These are phyloP conservation scores for Curvularia lunata DNA, from an alignment of 2,329 filamentous ascomycete species.

Conservation along the genomic window DNA sequence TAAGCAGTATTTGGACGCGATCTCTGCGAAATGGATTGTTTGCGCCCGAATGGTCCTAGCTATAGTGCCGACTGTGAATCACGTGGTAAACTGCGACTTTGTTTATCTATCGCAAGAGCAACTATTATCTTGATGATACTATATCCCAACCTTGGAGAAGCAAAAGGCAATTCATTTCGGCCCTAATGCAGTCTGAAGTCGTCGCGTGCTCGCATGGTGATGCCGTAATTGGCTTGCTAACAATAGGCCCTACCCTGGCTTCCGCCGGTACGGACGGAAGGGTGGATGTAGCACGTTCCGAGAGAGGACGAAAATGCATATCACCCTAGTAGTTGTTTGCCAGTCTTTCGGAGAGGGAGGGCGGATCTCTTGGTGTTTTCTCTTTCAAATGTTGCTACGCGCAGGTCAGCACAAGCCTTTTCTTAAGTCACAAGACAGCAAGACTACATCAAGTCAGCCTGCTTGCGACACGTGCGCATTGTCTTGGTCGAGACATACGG, in stretches of 20 bases:
- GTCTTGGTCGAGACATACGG: too few species aligned
- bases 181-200: not conserved
- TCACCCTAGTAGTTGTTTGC: not conserved
- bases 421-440: not conserved
- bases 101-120: not conserved
- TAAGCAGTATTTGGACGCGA: not conserved
- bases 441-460: not conserved
- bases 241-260: not conserved
- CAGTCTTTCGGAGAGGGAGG: not conserved
- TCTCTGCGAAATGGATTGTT: not conserved
- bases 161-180: not conserved
- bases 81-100: not conserved
- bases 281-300: not conserved
- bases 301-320: not conserved
- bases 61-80: not conserved
- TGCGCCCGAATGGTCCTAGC: not conserved
- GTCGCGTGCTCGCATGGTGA: not conserved
- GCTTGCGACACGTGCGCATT: too few species aligned
- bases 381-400: not conserved
- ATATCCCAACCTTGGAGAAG: not conserved
- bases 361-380: not conserved
- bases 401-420: not conserved
- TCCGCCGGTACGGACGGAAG: not conserved
- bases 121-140: not conserved
- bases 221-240: not conserved